Evolutionary conservation across 495 filamentous ascomycete genomes (phyloP).

Genomic region (Penicillium lividum): DNA sequence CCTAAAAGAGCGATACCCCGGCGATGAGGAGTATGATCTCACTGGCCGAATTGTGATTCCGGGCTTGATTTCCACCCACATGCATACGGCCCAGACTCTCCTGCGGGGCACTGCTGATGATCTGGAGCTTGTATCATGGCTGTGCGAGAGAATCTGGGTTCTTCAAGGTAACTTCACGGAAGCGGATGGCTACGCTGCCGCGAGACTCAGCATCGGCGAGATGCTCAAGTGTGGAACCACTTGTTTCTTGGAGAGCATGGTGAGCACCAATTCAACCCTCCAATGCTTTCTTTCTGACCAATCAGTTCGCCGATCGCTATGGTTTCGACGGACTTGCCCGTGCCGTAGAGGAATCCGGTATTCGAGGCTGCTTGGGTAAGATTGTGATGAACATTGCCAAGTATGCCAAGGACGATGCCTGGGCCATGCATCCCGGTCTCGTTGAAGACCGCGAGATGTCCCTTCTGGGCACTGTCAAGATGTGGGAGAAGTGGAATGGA

Average conservation of each 20-base stretch:
- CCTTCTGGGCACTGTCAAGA: constrained; percentile 40
- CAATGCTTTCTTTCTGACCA: not conserved
- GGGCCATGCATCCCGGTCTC: constrained; percentile 52
- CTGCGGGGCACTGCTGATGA: constrained; percentile 51
- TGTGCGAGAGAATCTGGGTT: constrained; percentile 51
- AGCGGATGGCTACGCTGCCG: constrained; percentile 50
- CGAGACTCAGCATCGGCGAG: constrained; percentile 48
- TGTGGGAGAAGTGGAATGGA: constrained; percentile 53
- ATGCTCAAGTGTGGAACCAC: constrained; percentile 54
- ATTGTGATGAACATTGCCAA: constrained; percentile 41
- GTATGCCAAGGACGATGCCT: constrained; percentile 47
- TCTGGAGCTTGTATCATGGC: constrained; percentile 46
- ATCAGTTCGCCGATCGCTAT: constrained; percentile 47
- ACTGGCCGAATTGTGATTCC: constrained; percentile 47
- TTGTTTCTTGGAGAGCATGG: constrained; percentile 54
- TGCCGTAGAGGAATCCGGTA: constrained; percentile 50
- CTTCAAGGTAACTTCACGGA: constrained; percentile 47
- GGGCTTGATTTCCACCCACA: constrained; percentile 50
- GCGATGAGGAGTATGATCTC: constrained; percentile 36
- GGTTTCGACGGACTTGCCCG: constrained; percentile 48
- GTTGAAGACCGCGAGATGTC: constrained; percentile 48
- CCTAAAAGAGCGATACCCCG: constrained; percentile 25
- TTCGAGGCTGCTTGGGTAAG: constrained; percentile 49
- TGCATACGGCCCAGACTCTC: constrained; percentile 51
- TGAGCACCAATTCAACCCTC: constrained; percentile 9